Conservation (phyloP, 1,284 basidiomycete species). For the Gymnopus androsaceus region DNA sequence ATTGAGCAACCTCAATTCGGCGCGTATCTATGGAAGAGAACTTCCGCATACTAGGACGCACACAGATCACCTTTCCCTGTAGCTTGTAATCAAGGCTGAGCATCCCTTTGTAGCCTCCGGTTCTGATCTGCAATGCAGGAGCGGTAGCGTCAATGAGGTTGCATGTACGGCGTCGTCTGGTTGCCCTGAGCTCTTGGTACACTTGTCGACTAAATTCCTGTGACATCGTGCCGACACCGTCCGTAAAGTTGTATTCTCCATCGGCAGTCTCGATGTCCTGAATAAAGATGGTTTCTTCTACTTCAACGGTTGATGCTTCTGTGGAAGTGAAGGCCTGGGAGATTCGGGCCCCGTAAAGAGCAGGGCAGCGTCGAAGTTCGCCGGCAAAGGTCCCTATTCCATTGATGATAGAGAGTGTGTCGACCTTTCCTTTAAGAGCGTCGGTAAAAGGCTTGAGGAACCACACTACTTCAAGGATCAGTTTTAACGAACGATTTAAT, state of each 20-base stretch:
- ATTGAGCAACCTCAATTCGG: slow-evolving; percentile 59
- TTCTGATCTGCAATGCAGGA: slow-evolving; percentile 61
- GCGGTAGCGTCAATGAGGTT: slow-evolving; percentile 40
- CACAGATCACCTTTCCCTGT: slow-evolving; percentile 43
- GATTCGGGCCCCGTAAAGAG: slow-evolving; percentile 69
- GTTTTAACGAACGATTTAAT: slow-evolving; percentile 45
- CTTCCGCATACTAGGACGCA: slow-evolving; percentile 65
- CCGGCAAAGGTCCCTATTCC: slow-evolving; percentile 53
- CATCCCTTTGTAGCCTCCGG: slow-evolving; percentile 66
- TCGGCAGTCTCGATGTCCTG: slow-evolving; percentile 46
- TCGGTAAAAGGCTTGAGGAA: slow-evolving; percentile 52
- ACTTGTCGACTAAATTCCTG: slow-evolving; percentile 55
- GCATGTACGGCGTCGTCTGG: slow-evolving; percentile 38
- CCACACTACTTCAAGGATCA: slow-evolving; percentile 46
- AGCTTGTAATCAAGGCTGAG: slow-evolving; percentile 56
- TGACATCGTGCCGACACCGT: slow-evolving; percentile 69
- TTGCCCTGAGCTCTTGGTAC: slow-evolving; percentile 44
- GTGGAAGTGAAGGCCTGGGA: slow-evolving; percentile 60
- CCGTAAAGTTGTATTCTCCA: slow-evolving; percentile 55
- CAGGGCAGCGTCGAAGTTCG: slow-evolving; percentile 58
- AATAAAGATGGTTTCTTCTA: slow-evolving; percentile 50
- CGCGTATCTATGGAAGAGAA: slow-evolving; percentile 51
- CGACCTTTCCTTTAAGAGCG: slow-evolving; percentile 17
- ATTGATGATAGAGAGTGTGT: slow-evolving; percentile 50
- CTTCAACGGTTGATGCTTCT: slow-evolving; percentile 55